A percentile compares a stretch with the other conserved stretches of the same genome.
These are phyloP conservation scores for Pseudozyma thailandica DNA, from an alignment of 1,284 basidiomycete genomes.

Conservation along the genomic window DNA sequence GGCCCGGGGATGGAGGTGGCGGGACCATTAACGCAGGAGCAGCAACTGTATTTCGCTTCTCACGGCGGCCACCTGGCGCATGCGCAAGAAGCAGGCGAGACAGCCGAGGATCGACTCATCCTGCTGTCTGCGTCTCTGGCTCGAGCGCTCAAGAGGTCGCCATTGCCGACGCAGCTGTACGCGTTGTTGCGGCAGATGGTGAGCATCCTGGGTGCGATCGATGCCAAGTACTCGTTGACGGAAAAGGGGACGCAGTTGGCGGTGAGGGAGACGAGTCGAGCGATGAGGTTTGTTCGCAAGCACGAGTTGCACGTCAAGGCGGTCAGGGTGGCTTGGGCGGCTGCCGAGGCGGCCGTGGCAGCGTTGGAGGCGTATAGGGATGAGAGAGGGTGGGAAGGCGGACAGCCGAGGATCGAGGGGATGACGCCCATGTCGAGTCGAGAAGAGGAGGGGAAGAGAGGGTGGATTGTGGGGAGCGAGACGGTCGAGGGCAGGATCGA, in stretches of 20 bases:
- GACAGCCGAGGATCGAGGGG: too few species aligned
- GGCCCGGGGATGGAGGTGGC: too few species aligned
- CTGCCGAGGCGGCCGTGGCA: slow-evolving; percentile 48
- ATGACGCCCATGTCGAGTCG: too few species aligned
- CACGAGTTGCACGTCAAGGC: slow-evolving; percentile 55
- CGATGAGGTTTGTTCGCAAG: slow-evolving; percentile 39
- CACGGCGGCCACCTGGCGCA: slow-evolving; percentile 3
- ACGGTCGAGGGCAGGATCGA: too few species aligned
- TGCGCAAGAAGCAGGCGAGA: not conserved
- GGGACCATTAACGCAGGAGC: slow-evolving; percentile 12
- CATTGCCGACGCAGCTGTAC: slow-evolving; percentile 44
- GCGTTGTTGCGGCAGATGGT: slow-evolving; percentile 34
- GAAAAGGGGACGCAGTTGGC: slow-evolving; percentile 48
- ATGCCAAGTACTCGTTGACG: slow-evolving; percentile 28
- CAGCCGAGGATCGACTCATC: slow-evolving; percentile 49
- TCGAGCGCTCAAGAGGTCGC: slow-evolving; percentile 47
- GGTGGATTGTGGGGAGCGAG: too few species aligned
- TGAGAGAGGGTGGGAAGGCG: slow-evolving; percentile 42
- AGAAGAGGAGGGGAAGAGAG: too few species aligned
- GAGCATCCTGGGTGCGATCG: slow-evolving; percentile 32
- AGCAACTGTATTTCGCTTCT: slow-evolving; percentile 19
- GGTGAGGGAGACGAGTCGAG: slow-evolving; percentile 37
- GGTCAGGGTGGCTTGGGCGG: slow-evolving; percentile 43
- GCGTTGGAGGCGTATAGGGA: slow-evolving; percentile 55
- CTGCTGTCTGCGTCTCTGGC: slow-evolving; percentile 48